Evolutionary conservation across 1,284 basidiomycete genomes (phyloP).

Genomic region (Cutaneotrichosporon dermatis): DNA sequence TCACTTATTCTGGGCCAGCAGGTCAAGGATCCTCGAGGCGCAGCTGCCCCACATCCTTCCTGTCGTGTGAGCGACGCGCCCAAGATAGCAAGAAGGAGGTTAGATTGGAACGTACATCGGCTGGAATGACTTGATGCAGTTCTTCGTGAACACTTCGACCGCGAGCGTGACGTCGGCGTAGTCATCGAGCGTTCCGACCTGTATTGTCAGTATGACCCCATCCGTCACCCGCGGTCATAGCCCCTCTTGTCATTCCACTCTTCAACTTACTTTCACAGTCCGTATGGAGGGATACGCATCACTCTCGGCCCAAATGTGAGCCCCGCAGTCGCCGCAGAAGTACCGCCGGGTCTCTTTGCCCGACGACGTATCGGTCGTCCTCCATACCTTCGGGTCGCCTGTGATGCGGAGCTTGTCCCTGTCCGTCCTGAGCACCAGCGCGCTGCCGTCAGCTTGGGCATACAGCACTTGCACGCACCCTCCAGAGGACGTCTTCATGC

Average conservation of each 20-base stretch:
- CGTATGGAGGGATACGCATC: background rate
- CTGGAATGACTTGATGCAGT: conserved; percentile 1
- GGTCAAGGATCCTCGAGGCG: background rate
- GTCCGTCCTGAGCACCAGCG: conserved; percentile 6
- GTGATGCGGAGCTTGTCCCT: conserved; percentile 2
- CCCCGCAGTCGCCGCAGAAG: conserved; percentile 16
- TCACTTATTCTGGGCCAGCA: too few species aligned
- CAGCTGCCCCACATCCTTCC: background rate
- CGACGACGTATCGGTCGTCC: background rate
- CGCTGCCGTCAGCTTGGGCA: conserved; percentile 3
- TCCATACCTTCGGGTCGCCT: conserved; percentile 5
- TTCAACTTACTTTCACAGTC: conserved; percentile 6
- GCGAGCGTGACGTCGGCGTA: background rate
- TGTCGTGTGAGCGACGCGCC: background rate
- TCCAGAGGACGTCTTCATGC: conserved; percentile 8
- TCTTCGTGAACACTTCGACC: conserved; percentile 4
- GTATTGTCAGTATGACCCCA: too few species aligned
- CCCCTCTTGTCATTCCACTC: background rate
- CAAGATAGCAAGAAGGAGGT: too few species aligned
- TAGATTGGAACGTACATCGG: background rate
- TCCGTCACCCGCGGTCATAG: too few species aligned
- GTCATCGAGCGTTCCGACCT: conserved; percentile 8
- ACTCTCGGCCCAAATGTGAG: conserved; percentile 13
- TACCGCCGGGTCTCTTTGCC: conserved; percentile 10
- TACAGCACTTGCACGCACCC: background rate